A percentile compares a stretch with the other conserved stretches of the same genome.
phyloP scores from a whole-genome alignment of 2,329 filamentous ascomycete species.

The Talaromyces sp. region DNA sequence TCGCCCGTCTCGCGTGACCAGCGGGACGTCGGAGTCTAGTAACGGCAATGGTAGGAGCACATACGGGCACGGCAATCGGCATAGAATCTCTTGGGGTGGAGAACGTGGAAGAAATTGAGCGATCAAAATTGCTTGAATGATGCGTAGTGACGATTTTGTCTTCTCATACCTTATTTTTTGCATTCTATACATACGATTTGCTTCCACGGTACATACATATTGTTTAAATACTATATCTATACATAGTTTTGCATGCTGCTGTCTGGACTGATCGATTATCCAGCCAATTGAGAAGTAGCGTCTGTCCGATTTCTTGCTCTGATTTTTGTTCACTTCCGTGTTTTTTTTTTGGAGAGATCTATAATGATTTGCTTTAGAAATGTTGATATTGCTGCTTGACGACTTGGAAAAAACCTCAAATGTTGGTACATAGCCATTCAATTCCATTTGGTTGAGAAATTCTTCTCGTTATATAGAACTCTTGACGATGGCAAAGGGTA shows the following conservation, averaged over 20 bases:
- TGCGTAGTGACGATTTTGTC: neutral
- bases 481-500: neutral
- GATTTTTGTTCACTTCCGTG: neutral
- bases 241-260: neutral
- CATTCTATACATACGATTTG: slow-evolving; percentile 3
- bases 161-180: neutral
- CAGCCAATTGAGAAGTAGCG: neutral
- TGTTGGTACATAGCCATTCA: neutral
- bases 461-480: neutral
- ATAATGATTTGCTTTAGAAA: neutral
- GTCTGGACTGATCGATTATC: neutral
- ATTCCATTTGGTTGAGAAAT: neutral
- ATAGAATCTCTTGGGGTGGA: slow-evolving; percentile 18
- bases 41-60: slow-evolving; percentile 9
- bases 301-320: neutral
- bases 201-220: slow-evolving; percentile 6
- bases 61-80: slow-evolving; percentile 14
- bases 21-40: slow-evolving; percentile 3
- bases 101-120: slow-evolving; percentile 16
- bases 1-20: slow-evolving; percentile 11
- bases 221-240: neutral
- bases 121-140: neutral
- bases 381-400: neutral
- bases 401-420: neutral
- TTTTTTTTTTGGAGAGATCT: neutral